Base-by-base conservation (phyloP, 441 rosid genomes). In the Adansonia grandidieri region DNA sequence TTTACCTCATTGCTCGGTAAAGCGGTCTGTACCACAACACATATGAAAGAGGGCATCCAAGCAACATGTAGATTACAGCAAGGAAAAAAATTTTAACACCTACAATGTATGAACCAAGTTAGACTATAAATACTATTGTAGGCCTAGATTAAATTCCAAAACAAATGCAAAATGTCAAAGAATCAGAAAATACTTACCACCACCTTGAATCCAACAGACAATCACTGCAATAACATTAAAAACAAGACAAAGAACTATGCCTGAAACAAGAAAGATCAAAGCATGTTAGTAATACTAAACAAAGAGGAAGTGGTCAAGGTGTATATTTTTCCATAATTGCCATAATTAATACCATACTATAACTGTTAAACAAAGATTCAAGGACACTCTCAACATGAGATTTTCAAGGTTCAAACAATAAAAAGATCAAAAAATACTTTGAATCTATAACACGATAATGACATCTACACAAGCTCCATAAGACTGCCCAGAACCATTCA, bases 11-110 rank as follows among this genome's bases (percentile, higher is more conserved):
- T 75, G 93, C 99, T 80, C 97, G 92, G 86, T 93, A 96, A 32
- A 96, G 91, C 42, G 99, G 99, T 87, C 95, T 88, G 84, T 96
- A 96, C 99, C 99, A 96, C 61, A 93, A 78, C 60, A 96, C 86
- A 82, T 92, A 96, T 50, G 99, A 93, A 66, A 93, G 88, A 3
- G 98, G 99, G 47, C 88, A 84, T 83, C 99, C 98, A 63, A 90
- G 85, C 70, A 93, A 78, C 3, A 88, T 93, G 87, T 96, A 96
- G 82, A 96, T 93, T 8, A 83, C 80, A 3, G 98, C 94, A 70
- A 96, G 94, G 87, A 96, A 88, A 83, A 93, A 96, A 79, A 90
- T 96, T 83, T 91, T 91, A 75, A 88, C 95, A 68, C 98, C 99
- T 96, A 78, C 65, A 82, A 73, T 74, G n/a, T 4, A 53, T 14